Evolutionary conservation across 2,329 filamentous ascomycete species (phyloP), one percentile per base, ranked within the genome.

Genomic region (Alternaria tenuissima): DNA sequence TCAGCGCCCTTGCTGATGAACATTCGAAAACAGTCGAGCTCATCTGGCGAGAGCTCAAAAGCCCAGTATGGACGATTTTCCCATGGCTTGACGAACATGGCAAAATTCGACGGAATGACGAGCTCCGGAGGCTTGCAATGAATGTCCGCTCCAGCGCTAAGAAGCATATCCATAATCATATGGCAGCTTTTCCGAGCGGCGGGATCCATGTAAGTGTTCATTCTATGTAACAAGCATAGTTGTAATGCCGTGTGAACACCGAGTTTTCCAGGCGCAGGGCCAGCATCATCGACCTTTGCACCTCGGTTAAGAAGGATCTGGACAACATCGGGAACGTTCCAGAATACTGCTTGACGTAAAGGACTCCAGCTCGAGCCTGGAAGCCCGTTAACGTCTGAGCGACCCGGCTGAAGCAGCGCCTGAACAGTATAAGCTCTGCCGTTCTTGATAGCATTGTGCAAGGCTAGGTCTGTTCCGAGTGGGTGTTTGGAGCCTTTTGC

Each of bases 371-470:
- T 55, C 0, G 61, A 67, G 3, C 61, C 72, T 0, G 70, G 62
- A 12, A 71, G 32, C 1, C 74, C 75, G 36, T 77, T 70, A 4
- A 73, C 63, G n/a, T 69, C 62, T 11, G 70, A 72, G 16, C 68
- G 65, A 16, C 61, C 66, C 1, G 67, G 61, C 12, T 67, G 41
- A 5, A 75, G 55, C 5, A 78, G 52, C 14, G 66, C 62, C 42
- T 76, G 70, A 0, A 78, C 73, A 11, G 69, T 76, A 39, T 71
- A 70, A 2, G 61, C 52, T 4, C 74, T 64, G 18, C 70, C 71
- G 32, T 78, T 78, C 44, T 72, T 77, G 44, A 77, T 78, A 5
- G 75, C 76, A 56, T 77, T 78, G 38, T 77, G 70, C 7, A 78
- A 59, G 1, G 76, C 69, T 11, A 76, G 57, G 38, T 77, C 75